Conservation (phyloP, 192 early-diverging fungal genomes). For the Coemansia sp. region DNA sequence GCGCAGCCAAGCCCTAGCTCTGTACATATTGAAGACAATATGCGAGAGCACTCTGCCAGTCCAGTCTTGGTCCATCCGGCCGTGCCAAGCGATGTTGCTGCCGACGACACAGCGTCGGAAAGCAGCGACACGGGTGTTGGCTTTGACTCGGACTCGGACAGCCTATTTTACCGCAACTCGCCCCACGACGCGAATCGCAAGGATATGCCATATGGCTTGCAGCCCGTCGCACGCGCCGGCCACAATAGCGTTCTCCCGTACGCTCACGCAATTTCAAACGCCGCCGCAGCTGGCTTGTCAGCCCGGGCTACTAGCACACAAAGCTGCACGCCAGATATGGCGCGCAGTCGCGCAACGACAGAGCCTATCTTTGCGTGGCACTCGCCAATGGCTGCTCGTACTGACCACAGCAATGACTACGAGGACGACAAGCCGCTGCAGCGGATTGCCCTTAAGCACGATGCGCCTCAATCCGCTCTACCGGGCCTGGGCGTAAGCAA, state of each 20-base stretch:
- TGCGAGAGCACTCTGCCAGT: not conserved
- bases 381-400: not conserved
- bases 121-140: not conserved
- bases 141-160: conserved; percentile 16
- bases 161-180: conserved; percentile 32
- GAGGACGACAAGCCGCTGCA: not conserved
- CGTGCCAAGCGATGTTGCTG: not conserved
- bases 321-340: not conserved
- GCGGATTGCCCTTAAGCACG: conserved; percentile 1
- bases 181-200: conserved; percentile 15
- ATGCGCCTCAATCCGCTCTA: not conserved
- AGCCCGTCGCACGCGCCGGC: conserved; percentile 5
- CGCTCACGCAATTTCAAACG: not conserved
- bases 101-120: not conserved
- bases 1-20: not conserved
- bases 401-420: not conserved
- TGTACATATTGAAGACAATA: not conserved
- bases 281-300: not conserved
- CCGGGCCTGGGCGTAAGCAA: conserved; percentile 4
- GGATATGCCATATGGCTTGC: conserved; percentile 27
- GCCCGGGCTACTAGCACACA: not conserved
- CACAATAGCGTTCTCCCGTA: not conserved
- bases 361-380: conserved; percentile 9
- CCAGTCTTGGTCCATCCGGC: not conserved
- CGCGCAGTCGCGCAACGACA: conserved; percentile 5